Conservation (phyloP, 2,329 filamentous ascomycete genomes). For the Fusarium drepaniforme region DNA sequence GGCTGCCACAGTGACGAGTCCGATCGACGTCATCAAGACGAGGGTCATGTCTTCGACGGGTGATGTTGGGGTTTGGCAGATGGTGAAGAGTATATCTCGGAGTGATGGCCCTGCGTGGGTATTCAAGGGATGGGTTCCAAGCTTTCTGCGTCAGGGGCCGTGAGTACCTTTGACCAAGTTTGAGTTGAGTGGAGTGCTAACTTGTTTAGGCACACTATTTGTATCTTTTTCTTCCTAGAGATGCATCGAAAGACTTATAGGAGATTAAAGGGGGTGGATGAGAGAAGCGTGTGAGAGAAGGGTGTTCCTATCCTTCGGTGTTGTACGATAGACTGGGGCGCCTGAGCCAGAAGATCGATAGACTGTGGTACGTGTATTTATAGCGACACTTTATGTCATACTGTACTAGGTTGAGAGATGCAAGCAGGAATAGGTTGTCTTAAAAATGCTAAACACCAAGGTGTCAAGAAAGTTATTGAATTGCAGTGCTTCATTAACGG, state of each 20-base stretch:
- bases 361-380: no score
- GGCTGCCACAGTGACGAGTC: not conserved
- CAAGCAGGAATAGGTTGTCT: not conserved
- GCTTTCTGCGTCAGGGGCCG: slow-evolving; percentile 72
- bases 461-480: not conserved
- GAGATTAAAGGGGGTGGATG: not conserved
- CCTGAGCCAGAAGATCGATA: no score
- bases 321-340: not conserved
- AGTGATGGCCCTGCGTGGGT: slow-evolving; percentile 82
- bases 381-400: no score
- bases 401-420: not conserved
- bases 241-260: slow-evolving; percentile 1
- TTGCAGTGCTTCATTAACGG: slow-evolving; percentile 1
- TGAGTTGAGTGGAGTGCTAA: not conserved
- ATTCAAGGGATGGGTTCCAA: slow-evolving; percentile 89
- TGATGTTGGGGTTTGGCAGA: slow-evolving; percentile 29
- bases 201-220: not conserved
- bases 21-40: not conserved
- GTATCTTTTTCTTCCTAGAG: not conserved
- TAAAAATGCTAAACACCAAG: not conserved
- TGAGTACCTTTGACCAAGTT: slow-evolving; percentile 51
- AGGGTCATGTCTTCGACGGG: not conserved
- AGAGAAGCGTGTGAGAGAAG: not conserved
- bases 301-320: not conserved
- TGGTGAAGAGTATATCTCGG: slow-evolving; percentile 74